phyloP scores from a whole-genome alignment of 2,329 filamentous ascomycete species.

The Epichloe aotearoae region DNA sequence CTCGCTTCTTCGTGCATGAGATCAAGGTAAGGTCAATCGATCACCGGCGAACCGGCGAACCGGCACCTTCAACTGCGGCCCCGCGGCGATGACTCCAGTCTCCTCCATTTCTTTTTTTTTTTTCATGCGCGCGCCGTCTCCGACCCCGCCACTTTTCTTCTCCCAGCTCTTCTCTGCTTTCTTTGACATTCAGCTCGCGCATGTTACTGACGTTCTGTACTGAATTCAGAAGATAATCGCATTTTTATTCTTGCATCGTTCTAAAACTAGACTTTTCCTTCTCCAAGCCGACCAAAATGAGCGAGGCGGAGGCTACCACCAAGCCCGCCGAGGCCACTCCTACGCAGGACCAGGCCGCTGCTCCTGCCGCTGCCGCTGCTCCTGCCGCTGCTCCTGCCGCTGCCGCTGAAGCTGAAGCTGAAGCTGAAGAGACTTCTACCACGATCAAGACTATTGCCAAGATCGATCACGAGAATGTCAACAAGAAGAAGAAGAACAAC shows the following conservation, averaged over 20 bases:
- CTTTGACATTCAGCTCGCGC: background rate
- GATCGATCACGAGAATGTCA: constrained; percentile 24
- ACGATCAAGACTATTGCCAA: constrained; percentile 33
- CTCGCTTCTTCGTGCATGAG: background rate
- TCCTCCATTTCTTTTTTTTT: background rate
- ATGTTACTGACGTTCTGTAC: background rate
- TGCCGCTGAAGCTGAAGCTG: constrained; percentile 8
- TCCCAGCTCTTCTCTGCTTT: background rate
- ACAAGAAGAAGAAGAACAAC: constrained; percentile 35
- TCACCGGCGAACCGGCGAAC: background rate
- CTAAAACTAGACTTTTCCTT: background rate
- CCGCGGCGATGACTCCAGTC: background rate
- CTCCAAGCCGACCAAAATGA: constrained; percentile 4
- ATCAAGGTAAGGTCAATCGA: background rate
- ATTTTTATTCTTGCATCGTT: background rate
- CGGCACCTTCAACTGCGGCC: background rate
- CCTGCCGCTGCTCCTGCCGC: too few relatives aligned
- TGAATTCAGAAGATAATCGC: background rate
- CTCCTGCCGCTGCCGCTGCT: constrained; percentile 10
- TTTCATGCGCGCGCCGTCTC: background rate
- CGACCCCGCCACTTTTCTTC: background rate
- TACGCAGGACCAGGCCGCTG: constrained; percentile 14
- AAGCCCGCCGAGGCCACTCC: constrained; percentile 13
- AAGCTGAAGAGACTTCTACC: constrained; percentile 9
- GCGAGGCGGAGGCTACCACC: constrained; percentile 12